phyloP scores from a whole-genome alignment of 148 eudicot genomes.

The Cornus suecica region DNA sequence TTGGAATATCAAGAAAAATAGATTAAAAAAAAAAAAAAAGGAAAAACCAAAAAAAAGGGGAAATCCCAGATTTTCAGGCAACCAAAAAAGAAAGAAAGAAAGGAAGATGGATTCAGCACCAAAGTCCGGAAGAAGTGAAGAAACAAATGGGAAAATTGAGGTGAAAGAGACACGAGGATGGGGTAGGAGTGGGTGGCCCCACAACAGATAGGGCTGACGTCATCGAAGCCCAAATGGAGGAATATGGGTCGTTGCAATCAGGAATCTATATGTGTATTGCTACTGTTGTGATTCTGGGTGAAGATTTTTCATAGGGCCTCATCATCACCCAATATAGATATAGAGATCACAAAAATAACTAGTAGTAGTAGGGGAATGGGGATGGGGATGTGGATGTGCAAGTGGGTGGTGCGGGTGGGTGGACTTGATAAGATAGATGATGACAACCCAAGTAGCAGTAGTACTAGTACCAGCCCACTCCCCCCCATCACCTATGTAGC shows the following conservation, averaged over 20 bases:
- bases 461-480: not conserved
- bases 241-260: constrained; percentile 9
- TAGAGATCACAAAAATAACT: not conserved
- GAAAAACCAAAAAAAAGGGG: not conserved
- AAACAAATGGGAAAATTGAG: constrained; percentile 14
- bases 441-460: not conserved
- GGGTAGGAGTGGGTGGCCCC: constrained; percentile 4
- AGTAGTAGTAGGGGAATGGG: too few relatives aligned
- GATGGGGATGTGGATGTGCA: not conserved
- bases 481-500: not conserved
- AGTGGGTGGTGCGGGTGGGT: not conserved
- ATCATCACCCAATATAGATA: not conserved
- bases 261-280: constrained; percentile 3
- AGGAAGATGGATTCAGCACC: not conserved
- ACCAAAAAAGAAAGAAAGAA: not conserved
- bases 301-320: constrained; percentile 17
- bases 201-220: constrained; percentile 12
- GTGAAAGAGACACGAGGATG: constrained; percentile 18
- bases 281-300: constrained; percentile 25
- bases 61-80: constrained; percentile 26
- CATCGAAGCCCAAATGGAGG: constrained; percentile 11
- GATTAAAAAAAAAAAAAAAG: not conserved
- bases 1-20: constrained; percentile 2
- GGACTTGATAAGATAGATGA: not conserved
- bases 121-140: not conserved